Evolutionary conservation across 805 yeast species (phyloP).

Genomic region (Nakazawaea ishiwadae): DNA sequence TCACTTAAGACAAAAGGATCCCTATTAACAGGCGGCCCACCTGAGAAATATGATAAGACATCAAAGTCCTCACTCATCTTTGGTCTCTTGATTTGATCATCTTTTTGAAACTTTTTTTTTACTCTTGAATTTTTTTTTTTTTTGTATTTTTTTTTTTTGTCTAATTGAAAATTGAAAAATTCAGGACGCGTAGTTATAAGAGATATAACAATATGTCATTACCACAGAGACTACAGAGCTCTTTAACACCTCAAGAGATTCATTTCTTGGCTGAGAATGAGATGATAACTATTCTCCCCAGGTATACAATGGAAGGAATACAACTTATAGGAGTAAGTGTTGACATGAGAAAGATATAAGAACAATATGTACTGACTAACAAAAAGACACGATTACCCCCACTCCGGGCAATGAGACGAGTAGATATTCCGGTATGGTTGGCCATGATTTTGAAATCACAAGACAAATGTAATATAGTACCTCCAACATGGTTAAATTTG

Average conservation of each 20-base stretch:
- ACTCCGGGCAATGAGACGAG: slow-evolving; percentile 63
- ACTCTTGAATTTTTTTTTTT: not conserved
- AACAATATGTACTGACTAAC: not conserved
- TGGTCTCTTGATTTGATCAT: not conserved
- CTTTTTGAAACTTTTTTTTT: slow-evolving; percentile 5
- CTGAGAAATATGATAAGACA: slow-evolving; percentile 18
- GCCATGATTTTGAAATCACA: slow-evolving; percentile 82
- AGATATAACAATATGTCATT: too few species aligned
- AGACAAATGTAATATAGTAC: slow-evolving; percentile 76
- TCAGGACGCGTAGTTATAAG: not conserved
- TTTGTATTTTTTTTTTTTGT: not conserved
- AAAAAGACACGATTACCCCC: slow-evolving; percentile 48
- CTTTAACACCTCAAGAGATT: slow-evolving; percentile 72
- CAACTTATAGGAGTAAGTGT: slow-evolving; percentile 57
- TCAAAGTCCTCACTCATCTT: slow-evolving; percentile 16
- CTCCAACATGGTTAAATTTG: slow-evolving; percentile 78
- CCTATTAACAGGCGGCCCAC: too few species aligned
- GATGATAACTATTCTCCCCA: slow-evolving; percentile 67
- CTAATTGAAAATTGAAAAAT: not conserved
- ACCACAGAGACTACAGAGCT: slow-evolving; percentile 47
- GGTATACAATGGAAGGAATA: slow-evolving; percentile 63
- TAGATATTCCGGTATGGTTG: slow-evolving; percentile 78
- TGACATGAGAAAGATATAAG: not conserved
- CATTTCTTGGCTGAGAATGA: slow-evolving; percentile 85
- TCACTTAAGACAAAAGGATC: too few species aligned